Evolutionary conservation across 768 basidiomycete species (phyloP).

Genomic region (Sporobolomyces phaffii): DNA sequence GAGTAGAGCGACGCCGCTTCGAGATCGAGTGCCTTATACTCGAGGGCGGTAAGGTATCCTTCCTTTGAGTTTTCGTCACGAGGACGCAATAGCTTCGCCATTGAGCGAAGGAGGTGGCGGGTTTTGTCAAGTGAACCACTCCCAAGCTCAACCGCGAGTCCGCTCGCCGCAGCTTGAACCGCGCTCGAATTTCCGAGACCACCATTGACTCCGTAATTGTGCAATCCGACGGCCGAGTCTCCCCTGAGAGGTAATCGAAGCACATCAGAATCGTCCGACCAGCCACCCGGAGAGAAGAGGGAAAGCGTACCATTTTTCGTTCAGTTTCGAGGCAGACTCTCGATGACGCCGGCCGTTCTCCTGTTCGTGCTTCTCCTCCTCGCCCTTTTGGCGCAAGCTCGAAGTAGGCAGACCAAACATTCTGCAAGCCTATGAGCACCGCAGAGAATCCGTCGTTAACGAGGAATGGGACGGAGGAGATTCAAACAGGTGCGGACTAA

Average conservation of each 20-base stretch:
- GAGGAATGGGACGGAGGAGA: neutral
- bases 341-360: neutral
- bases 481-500: conserved; percentile 43
- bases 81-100: conserved; percentile 55
- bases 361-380: neutral
- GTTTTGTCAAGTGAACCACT: conserved; percentile 64
- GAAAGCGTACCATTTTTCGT: conserved; percentile 33
- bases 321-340: neutral
- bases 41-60: neutral
- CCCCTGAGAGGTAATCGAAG: conserved; percentile 44
- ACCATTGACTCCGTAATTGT: conserved; percentile 50
- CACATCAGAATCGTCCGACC: no score
- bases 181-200: conserved; percentile 39
- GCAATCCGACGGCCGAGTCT: conserved; percentile 50
- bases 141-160: conserved; percentile 77
- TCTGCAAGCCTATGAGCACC: conserved; percentile 10
- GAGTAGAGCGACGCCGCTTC: conserved; percentile 78
- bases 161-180: conserved; percentile 19
- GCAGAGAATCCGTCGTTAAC: conserved; percentile 1
- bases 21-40: conserved; percentile 61
- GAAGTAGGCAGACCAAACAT: conserved; percentile 29
- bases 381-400: neutral
- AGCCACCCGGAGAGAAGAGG: neutral
- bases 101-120: conserved; percentile 59
- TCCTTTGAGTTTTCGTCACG: neutral